Evolutionary conservation across 768 basidiomycete genomes (phyloP).

Genomic region (Rhodosporidiobolus odoratus): DNA sequence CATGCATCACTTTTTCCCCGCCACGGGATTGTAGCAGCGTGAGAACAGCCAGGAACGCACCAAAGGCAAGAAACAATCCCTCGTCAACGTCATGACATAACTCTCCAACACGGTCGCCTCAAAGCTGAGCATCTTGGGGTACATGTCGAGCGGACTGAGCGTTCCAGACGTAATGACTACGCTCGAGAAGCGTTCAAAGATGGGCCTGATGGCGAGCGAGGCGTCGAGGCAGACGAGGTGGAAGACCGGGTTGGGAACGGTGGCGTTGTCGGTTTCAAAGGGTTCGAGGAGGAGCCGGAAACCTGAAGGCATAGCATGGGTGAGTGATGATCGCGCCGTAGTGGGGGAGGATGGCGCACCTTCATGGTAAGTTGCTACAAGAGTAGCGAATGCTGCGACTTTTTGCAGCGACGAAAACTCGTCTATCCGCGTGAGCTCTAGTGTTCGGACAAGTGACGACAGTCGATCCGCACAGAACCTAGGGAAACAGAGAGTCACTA

Average conservation of each 20-base stretch:
- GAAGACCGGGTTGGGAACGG: conserved; percentile 96
- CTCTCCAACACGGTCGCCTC: conserved; percentile 94
- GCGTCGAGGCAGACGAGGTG: conserved; percentile 98
- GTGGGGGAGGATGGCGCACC: conserved; percentile 51
- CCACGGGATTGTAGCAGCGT: neutral
- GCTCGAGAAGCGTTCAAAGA: conserved; percentile 95
- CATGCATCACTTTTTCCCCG: too few species aligned
- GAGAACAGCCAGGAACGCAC: conserved; percentile 51
- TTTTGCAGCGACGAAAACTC: conserved; percentile 90
- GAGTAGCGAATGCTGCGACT: conserved; percentile 89
- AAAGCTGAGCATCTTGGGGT: conserved; percentile 98
- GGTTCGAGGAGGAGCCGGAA: conserved; percentile 96
- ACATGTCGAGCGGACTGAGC: conserved; percentile 98
- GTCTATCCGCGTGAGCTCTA: conserved; percentile 82
- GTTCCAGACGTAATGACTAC: conserved; percentile 99
- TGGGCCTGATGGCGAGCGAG: conserved; percentile 91
- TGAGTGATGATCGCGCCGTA: conserved; percentile 7
- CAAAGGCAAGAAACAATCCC: conserved; percentile 92
- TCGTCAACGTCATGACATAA: conserved; percentile 93
- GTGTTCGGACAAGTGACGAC: conserved; percentile 84
- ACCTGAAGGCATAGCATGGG: conserved; percentile 52
- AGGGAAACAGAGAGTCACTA: neutral
- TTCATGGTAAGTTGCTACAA: conserved; percentile 97
- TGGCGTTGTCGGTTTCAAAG: conserved; percentile 96
- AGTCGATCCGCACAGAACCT: conserved; percentile 96